Conservation (phyloP, 2,329 filamentous ascomycete genomes). For the Fusarium sp. region DNA sequence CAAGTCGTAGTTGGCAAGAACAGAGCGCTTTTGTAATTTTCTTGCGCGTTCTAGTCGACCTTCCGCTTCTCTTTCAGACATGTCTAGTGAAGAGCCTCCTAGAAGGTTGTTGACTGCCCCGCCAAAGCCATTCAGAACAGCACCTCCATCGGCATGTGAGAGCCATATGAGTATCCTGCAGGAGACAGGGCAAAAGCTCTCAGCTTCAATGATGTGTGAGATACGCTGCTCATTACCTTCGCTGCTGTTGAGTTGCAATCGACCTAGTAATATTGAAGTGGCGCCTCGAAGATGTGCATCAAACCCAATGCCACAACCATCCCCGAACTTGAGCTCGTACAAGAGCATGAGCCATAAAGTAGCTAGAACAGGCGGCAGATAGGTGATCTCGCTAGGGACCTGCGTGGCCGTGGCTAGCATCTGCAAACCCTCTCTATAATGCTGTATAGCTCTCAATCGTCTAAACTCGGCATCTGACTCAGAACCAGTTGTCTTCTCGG, state of each 20-base stretch:
- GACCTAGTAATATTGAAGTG: neutral
- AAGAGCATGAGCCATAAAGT: neutral
- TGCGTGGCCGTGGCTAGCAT: neutral
- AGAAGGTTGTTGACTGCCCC: neutral
- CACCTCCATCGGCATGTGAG: neutral
- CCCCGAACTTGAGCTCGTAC: neutral
- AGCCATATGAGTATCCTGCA: neutral
- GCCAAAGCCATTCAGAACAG: neutral
- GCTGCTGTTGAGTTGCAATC: too few relatives aligned
- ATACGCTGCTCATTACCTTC: fast-evolving
- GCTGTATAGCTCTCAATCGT: neutral
- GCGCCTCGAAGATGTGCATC: neutral
- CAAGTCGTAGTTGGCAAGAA: neutral
- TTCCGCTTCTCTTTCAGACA: neutral
- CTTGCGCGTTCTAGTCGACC: neutral
- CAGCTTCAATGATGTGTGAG: neutral
- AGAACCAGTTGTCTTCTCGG: neutral
- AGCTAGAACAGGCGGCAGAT: neutral
- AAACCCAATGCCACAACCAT: neutral
- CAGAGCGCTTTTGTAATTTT: neutral
- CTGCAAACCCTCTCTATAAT: neutral
- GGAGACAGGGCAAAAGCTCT: neutral
- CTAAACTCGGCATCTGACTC: neutral
- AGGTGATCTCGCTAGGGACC: neutral
- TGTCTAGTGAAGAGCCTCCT: neutral